Evolutionary conservation across 2,329 filamentous ascomycete genomes (phyloP).

Genomic region (Coccinonectria pachysandricola): DNA sequence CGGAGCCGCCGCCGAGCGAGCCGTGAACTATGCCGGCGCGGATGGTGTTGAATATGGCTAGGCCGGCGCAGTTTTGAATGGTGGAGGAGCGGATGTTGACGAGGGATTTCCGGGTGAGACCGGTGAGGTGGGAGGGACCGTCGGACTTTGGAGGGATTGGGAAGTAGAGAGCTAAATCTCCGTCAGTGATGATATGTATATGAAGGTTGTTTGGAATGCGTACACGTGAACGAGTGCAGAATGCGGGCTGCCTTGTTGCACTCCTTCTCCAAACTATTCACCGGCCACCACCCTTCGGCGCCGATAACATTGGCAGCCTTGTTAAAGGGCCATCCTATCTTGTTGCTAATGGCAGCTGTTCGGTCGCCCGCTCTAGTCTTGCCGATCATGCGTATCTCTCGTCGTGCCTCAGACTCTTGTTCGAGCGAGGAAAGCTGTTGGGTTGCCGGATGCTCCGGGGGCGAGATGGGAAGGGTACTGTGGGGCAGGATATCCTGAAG

Average conservation of each 20-base stretch:
- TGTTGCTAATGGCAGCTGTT: too few relatives aligned
- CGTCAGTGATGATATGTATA: slow-evolving; percentile 3
- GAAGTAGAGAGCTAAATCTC: slow-evolving; percentile 11
- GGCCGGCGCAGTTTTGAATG: slow-evolving; percentile 44
- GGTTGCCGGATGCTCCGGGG: too few relatives aligned
- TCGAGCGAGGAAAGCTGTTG: too few relatives aligned
- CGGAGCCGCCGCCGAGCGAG: slow-evolving; percentile 49
- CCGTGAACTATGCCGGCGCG: slow-evolving; percentile 45
- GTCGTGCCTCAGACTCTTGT: slow-evolving; percentile 1
- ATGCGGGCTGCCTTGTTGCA: slow-evolving; percentile 68
- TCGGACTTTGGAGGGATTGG: slow-evolving; percentile 10
- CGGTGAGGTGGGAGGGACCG: slow-evolving; percentile 22
- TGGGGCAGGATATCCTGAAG: too few relatives aligned
- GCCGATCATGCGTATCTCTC: too few relatives aligned
- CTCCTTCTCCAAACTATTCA: slow-evolving; percentile 62
- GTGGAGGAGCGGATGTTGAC: slow-evolving; percentile 33
- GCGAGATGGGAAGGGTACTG: too few relatives aligned
- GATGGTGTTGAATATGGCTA: slow-evolving; percentile 55
- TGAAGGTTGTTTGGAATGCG: slow-evolving; percentile 2
- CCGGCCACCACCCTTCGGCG: slow-evolving; percentile 67
- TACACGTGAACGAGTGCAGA: slow-evolving; percentile 59
- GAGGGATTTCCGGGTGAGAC: slow-evolving; percentile 23
- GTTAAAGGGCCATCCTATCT: slow-evolving; percentile 58
- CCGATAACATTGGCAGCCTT: slow-evolving; percentile 58
- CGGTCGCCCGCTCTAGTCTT: too few relatives aligned